These are phyloP conservation scores for Aspergillus ustus DNA, from an alignment of 2,329 filamentous ascomycete genomes.

Conservation along the genomic window DNA sequence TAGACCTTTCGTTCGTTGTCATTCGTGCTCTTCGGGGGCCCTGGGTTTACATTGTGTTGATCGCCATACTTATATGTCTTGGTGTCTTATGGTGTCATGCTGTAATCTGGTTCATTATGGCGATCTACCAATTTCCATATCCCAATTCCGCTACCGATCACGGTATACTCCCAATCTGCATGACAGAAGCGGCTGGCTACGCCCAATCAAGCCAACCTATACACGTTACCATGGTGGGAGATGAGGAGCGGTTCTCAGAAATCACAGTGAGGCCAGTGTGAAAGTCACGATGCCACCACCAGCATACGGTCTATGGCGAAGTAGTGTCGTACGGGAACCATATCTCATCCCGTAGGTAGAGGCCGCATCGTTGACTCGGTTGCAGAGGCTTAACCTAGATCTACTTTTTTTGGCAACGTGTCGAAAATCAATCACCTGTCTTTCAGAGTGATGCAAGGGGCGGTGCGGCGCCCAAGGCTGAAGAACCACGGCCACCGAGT, in stretches of 20 bases:
- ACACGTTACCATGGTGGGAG: conserved; percentile 72
- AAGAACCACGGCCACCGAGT: conserved; percentile 68
- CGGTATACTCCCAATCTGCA: conserved; percentile 49
- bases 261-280: conserved; percentile 57
- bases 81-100: conserved; percentile 82
- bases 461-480: conserved; percentile 26
- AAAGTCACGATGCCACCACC: conserved; percentile 68
- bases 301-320: conserved; percentile 83
- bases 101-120: conserved; percentile 73
- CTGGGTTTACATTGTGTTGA: conserved; percentile 79
- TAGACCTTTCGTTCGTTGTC: conserved; percentile 75
- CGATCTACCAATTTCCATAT: conserved; percentile 55
- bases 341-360: not conserved
- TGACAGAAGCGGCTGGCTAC: conserved; percentile 66
- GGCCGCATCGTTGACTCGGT: conserved; percentile 8
- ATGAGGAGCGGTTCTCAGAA: conserved; percentile 67
- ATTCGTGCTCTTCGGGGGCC: conserved; percentile 66
- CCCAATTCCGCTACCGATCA: conserved; percentile 27
- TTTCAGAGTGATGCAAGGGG: conserved; percentile 3
- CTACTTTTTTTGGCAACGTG: conserved; percentile 81
- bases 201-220: conserved; percentile 75
- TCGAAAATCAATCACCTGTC: conserved; percentile 35
- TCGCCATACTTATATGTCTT: conserved; percentile 74
- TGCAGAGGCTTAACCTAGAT: conserved; percentile 75
- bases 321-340: conserved; percentile 70